Percentiles rank a stretch among this genome's conserved stretches.
phyloP scores from a whole-genome alignment of 2,329 filamentous ascomycete species.

The Ophiostoma himal-ulmi region DNA sequence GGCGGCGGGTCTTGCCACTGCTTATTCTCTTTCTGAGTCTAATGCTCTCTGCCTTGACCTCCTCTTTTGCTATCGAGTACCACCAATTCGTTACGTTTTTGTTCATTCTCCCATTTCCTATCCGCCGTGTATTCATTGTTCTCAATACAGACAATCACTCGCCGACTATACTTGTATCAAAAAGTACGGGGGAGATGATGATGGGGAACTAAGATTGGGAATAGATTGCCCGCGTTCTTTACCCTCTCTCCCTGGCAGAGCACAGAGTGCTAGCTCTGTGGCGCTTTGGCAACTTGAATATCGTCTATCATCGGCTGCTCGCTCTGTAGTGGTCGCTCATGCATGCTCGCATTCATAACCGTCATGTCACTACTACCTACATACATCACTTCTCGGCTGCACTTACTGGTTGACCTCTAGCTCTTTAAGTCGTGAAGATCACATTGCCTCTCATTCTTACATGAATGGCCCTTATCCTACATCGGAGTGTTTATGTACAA shows the following conservation, averaged over 20 bases:
- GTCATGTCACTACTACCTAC: neutral
- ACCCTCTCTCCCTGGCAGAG: neutral
- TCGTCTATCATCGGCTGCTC: neutral
- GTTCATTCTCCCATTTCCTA: neutral
- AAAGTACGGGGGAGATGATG: neutral
- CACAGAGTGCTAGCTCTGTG: neutral
- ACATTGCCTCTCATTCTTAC: neutral
- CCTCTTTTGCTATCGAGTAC: neutral
- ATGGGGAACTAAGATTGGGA: neutral
- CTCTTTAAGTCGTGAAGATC: neutral
- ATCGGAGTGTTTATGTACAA: neutral
- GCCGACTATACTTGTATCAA: neutral
- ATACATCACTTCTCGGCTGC: neutral
- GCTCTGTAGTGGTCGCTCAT: neutral
- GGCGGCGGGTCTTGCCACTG: conserved; percentile 16
- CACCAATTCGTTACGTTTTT: conserved; percentile 1
- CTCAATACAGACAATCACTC: neutral
- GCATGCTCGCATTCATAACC: neutral
- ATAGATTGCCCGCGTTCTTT: neutral
- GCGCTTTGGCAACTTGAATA: neutral
- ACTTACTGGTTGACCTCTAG: conserved; percentile 6
- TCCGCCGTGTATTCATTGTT: neutral
- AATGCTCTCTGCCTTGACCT: neutral
- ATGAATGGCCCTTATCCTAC: neutral
- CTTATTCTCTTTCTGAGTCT: neutral